Percentiles rank a stretch among this genome's conserved stretches.
phyloP scores from a whole-genome alignment of 2,329 filamentous ascomycete genomes.

The Fusarium nanum region DNA sequence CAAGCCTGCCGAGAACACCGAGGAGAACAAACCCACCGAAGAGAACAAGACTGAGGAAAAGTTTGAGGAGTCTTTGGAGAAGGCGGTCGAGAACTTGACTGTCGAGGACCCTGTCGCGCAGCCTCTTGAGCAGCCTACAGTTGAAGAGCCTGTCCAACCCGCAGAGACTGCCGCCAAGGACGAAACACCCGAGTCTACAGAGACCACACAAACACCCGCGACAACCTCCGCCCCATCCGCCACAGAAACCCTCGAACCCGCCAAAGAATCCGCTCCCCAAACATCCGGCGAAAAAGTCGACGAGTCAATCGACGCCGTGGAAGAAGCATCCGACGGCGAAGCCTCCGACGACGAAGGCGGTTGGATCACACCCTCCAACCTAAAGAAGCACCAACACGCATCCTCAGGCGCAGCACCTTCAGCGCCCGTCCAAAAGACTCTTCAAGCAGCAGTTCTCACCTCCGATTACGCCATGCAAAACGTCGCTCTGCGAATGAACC shows the following conservation, averaged over 20 bases:
- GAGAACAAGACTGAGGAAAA: background rate
- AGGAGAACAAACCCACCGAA: background rate
- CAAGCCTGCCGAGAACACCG: slow-evolving; percentile 7
- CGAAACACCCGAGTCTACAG: background rate
- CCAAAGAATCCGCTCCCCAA: slow-evolving; percentile 6
- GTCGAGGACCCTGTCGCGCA: slow-evolving; percentile 27
- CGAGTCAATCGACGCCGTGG: slow-evolving; percentile 37
- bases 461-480: slow-evolving; percentile 99
- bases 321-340: slow-evolving; percentile 60
- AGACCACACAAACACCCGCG: background rate
- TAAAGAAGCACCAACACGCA: slow-evolving; percentile 83
- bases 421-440: slow-evolving; percentile 68
- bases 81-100: slow-evolving; percentile 25
- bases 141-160: background rate
- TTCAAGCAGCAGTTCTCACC: slow-evolving; percentile 92
- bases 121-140: slow-evolving; percentile 6
- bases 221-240: background rate
- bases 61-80: slow-evolving; percentile 12
- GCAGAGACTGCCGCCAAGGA: background rate
- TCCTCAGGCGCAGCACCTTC: slow-evolving; percentile 63
- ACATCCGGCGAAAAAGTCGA: slow-evolving; percentile 24
- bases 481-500: slow-evolving; percentile 92
- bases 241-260: background rate
- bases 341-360: slow-evolving; percentile 71
- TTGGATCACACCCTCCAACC: slow-evolving; percentile 95